phyloP scores from a whole-genome alignment of 2,329 filamentous ascomycete genomes.

The Ramularia endophylla region DNA sequence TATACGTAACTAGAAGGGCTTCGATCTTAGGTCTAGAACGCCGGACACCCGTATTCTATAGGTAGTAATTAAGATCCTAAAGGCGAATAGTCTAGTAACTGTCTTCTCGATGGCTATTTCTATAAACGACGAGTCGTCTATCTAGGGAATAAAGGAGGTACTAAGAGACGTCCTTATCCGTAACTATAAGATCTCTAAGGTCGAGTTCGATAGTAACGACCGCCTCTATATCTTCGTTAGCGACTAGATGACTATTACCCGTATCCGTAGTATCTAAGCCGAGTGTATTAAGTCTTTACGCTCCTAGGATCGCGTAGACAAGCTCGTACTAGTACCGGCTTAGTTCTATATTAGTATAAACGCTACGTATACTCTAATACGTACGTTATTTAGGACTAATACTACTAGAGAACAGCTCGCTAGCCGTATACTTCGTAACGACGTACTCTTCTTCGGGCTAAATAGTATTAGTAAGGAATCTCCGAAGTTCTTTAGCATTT shows the following conservation, averaged over 20 bases:
- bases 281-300: background rate
- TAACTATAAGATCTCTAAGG: background rate
- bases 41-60: background rate
- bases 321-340: background rate
- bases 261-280: background rate
- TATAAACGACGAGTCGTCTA: constrained; percentile 3
- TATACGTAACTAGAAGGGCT: background rate
- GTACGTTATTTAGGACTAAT: constrained; percentile 1
- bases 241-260: background rate
- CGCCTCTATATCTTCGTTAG: background rate
- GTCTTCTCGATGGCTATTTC: background rate
- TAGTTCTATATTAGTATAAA: background rate
- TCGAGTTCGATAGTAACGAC: background rate
- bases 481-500: background rate
- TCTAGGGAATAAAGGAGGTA: constrained; percentile 2
- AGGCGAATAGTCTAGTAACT: background rate
- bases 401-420: background rate
- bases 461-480: background rate
- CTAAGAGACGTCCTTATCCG: background rate
- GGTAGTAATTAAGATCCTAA: background rate
- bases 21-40: background rate
- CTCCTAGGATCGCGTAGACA: background rate
- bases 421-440: background rate
- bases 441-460: background rate
- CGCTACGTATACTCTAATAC: background rate